Percentiles rank a stretch among this genome's conserved stretches.
phyloP scores from a whole-genome alignment of 192 early-diverging fungal species.

The Podila verticillata region DNA sequence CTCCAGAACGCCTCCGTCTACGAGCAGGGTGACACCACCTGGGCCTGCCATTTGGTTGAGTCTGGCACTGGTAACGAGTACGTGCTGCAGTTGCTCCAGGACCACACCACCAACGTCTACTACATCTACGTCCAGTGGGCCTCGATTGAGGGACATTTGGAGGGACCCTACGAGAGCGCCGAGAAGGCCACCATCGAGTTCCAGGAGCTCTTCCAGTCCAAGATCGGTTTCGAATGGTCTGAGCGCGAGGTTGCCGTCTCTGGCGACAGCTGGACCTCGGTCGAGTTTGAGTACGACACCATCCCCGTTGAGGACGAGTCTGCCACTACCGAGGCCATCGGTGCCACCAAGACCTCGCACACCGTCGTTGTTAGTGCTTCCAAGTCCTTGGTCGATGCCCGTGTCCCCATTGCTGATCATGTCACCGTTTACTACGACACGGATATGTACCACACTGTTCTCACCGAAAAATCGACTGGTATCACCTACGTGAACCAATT shows the following conservation, averaged over 20 bases:
- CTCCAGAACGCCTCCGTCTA: slow-evolving; percentile 30
- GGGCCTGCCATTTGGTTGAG: slow-evolving; percentile 41
- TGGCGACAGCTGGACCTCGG: slow-evolving; percentile 31
- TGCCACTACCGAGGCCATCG: no score
- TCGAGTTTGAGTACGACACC: slow-evolving; percentile 39
- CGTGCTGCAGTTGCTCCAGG: slow-evolving; percentile 33
- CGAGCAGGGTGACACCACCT: slow-evolving; percentile 25
- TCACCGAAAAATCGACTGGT: slow-evolving; percentile 24
- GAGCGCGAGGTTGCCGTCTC: slow-evolving; percentile 15
- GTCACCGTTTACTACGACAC: slow-evolving; percentile 17
- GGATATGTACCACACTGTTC: slow-evolving; percentile 11
- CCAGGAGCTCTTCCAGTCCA: slow-evolving; percentile 32
- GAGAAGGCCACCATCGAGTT: slow-evolving; percentile 29
- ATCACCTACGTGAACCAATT: slow-evolving; percentile 17
- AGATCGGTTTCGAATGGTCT: slow-evolving; percentile 35
- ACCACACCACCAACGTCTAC: slow-evolving; percentile 31
- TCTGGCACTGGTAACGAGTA: slow-evolving; percentile 39
- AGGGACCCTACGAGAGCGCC: slow-evolving; percentile 34
- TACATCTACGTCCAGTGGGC: slow-evolving; percentile 52
- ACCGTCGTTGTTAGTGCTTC: neutral
- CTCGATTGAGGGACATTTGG: slow-evolving; percentile 29
- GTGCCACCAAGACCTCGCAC: neutral
- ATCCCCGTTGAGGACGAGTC: slow-evolving; percentile 9
- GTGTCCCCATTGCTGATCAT: slow-evolving; percentile 21
- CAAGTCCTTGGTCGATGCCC: slow-evolving; percentile 15